A percentile compares a stretch with the other conserved stretches of the same genome.
Evolutionary conservation across 1,284 basidiomycete genomes (phyloP).

Genomic region (Fomitopsis palustris): DNA sequence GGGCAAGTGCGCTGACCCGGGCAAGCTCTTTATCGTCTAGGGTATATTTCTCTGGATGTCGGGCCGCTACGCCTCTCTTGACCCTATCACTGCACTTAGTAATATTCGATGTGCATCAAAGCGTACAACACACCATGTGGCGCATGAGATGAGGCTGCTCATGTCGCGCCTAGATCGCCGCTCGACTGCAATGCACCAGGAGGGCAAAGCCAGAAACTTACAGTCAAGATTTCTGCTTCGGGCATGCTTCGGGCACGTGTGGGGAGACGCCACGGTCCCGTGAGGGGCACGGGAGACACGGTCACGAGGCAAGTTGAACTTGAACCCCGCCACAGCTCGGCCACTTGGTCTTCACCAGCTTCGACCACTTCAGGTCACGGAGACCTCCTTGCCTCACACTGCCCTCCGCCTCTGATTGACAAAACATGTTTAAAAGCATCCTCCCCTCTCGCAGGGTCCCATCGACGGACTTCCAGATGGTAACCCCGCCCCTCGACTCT

Average conservation of each 20-base stretch:
- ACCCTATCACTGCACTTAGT: slow-evolving; percentile 57
- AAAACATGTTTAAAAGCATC: slow-evolving; percentile 70
- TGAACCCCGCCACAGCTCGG: not conserved
- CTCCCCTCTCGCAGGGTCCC: slow-evolving; percentile 60
- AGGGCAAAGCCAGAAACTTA: not conserved
- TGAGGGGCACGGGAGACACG: slow-evolving; percentile 7
- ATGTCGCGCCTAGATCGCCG: slow-evolving; percentile 32
- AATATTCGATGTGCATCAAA: not conserved
- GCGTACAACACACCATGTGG: slow-evolving; percentile 36
- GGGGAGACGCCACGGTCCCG: not conserved
- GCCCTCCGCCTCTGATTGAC: not conserved
- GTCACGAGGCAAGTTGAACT: slow-evolving; percentile 9
- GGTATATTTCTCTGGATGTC: slow-evolving; percentile 84
- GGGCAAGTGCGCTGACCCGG: slow-evolving; percentile 86
- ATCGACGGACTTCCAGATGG: slow-evolving; percentile 67
- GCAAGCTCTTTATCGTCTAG: slow-evolving; percentile 90
- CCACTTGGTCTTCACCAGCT: not conserved
- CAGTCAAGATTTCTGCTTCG: not conserved
- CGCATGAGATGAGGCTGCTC: slow-evolving; percentile 70
- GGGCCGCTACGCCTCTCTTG: slow-evolving; percentile 72
- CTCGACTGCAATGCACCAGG: not conserved
- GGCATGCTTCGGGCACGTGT: not conserved
- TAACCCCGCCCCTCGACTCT: slow-evolving; percentile 44
- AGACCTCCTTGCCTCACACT: not conserved
- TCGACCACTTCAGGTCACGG: not conserved